Evolutionary conservation across 192 early-diverging fungal species (phyloP).

Genomic region (Entomortierella beljakovae): DNA sequence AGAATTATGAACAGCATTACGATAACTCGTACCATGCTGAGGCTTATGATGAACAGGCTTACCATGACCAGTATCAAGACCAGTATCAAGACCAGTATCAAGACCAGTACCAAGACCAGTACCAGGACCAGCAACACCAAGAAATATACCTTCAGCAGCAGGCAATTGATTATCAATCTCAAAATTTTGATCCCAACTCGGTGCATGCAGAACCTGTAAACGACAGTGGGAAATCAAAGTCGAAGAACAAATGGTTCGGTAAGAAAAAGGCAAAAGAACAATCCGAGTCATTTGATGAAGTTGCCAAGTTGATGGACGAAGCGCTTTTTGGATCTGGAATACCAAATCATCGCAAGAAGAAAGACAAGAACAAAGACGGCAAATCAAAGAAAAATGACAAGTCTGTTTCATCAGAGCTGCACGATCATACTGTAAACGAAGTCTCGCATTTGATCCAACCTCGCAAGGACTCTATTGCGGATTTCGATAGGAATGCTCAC

Average conservation of each 20-base stretch:
- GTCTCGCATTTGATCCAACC: background rate
- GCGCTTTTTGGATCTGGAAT: conserved; percentile 37
- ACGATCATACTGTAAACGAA: background rate
- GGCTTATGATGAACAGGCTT: background rate
- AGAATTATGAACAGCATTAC: background rate
- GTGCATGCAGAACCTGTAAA: background rate
- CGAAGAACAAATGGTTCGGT: conserved; percentile 36
- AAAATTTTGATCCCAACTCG: conserved; percentile 1
- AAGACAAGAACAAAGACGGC: background rate
- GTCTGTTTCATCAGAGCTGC: background rate
- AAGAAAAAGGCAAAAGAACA: conserved; percentile 26
- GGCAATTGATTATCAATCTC: background rate
- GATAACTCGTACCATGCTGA: background rate
- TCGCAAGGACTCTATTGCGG: conserved; percentile 19
- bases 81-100: background rate
- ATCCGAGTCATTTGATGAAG: conserved; percentile 22
- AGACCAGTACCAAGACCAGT: background rate
- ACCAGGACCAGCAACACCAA: conserved; percentile 4
- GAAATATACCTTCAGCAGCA: too few species aligned
- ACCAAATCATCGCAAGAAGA: background rate
- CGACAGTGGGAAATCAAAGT: background rate
- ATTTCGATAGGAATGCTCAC: conserved; percentile 4
- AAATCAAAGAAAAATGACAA: conserved; percentile 17
- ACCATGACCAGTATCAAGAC: background rate
- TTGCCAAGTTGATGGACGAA: conserved; percentile 45